phyloP scores from a whole-genome alignment of 164 flowering plant genomes.

The Magnolia changhungtana region DNA sequence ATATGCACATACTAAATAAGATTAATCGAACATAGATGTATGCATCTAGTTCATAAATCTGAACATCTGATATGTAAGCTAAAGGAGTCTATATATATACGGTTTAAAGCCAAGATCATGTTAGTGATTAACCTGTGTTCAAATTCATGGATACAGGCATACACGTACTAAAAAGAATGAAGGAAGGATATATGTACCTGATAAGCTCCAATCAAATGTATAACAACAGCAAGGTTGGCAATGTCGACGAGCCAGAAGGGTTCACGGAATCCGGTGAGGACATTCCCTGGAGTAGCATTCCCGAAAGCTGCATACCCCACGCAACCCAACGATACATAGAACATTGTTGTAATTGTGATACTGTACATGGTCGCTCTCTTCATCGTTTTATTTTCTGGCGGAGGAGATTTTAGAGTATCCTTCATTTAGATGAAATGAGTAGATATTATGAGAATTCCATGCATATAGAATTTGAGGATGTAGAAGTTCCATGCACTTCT shows the following conservation, averaged over 20 bases:
- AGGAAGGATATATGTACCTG: constrained; percentile 19
- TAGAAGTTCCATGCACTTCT: not conserved
- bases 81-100: not conserved
- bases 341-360: constrained; percentile 18
- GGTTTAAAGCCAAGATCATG: not conserved
- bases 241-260: constrained; percentile 29
- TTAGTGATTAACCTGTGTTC: too few relatives aligned
- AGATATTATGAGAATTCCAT: not conserved
- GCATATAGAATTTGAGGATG: too few relatives aligned
- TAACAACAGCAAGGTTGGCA: constrained; percentile 31
- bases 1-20: too few relatives aligned
- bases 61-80: too few relatives aligned
- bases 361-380: constrained; percentile 31
- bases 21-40: too few relatives aligned
- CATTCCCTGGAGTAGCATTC: constrained; percentile 13
- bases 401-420: constrained; percentile 42
- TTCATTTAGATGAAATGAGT: constrained; percentile 1
- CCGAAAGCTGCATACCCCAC: constrained; percentile 21
- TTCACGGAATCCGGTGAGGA: constrained; percentile 19
- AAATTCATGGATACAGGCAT: too few relatives aligned
- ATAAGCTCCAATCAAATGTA: constrained; percentile 40
- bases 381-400: constrained; percentile 38
- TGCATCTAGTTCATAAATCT: too few relatives aligned
- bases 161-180: not conserved
- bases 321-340: constrained; percentile 16